phyloP scores from a whole-genome alignment of 1,284 basidiomycete species.

The Boletellus sp. region DNA sequence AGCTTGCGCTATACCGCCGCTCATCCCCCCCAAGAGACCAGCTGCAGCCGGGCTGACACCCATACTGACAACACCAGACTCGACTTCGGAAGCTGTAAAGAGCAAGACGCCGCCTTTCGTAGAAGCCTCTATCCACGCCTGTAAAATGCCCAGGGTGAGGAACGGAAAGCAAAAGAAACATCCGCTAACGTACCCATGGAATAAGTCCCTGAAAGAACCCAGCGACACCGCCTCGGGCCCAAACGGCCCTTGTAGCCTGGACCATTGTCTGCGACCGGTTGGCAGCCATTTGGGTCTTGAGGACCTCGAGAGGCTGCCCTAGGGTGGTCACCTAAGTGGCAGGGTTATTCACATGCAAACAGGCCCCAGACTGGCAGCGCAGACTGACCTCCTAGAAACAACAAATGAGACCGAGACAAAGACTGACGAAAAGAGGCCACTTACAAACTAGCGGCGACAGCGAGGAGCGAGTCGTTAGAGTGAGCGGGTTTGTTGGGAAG shows the following conservation, averaged over 20 bases:
- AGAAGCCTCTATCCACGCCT: conserved; percentile 99
- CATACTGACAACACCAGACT: conserved; percentile 61
- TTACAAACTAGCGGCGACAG: conserved; percentile 24
- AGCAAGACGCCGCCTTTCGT: conserved; percentile 97
- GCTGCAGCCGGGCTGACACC: conserved; percentile 80
- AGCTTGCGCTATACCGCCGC: conserved; percentile 95
- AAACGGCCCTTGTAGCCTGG: conserved; percentile 83
- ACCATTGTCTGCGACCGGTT: conserved; percentile 89
- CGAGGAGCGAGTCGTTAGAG: not conserved
- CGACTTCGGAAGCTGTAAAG: conserved; percentile 95
- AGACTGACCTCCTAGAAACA: conserved; percentile 45
- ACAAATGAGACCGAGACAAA: conserved; percentile 16
- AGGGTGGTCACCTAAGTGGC: conserved; percentile 82
- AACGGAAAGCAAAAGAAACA: not conserved
- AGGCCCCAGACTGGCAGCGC: not conserved
- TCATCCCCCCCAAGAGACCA: conserved; percentile 95
- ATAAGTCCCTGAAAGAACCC: conserved; percentile 99
- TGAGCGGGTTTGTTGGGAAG: conserved; percentile 3
- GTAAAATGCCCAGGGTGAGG: conserved; percentile 11
- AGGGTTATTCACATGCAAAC: conserved; percentile 4
- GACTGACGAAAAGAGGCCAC: conserved; percentile 12
- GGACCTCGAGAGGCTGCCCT: conserved; percentile 96
- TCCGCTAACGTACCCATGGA: conserved; percentile 75
- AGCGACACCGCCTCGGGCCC: conserved; percentile 84
- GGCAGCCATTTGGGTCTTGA: conserved; percentile 99